Conservation (phyloP, 352 stramenopile species). For the Globisporangium recalcitrans region DNA sequence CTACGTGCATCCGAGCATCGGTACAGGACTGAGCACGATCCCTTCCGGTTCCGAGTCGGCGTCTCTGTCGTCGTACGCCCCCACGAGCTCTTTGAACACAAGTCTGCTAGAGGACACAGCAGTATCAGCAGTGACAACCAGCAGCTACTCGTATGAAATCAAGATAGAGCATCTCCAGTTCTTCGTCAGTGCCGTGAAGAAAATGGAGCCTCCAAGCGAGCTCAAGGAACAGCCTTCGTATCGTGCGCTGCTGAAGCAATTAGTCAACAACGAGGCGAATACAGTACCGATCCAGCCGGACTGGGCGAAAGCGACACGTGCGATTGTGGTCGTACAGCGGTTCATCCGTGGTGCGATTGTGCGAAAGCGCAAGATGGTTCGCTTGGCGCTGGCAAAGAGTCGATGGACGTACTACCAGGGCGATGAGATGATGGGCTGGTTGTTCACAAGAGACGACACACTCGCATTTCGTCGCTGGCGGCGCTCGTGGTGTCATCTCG, state of each 20-base stretch:
- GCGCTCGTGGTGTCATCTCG: constrained; percentile 75
- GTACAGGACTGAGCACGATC: constrained; percentile 20
- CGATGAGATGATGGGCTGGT: constrained; percentile 73
- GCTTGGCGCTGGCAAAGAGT: constrained; percentile 43
- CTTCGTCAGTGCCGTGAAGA: constrained; percentile 62
- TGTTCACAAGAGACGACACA: constrained; percentile 78
- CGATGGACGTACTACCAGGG: constrained; percentile 56
- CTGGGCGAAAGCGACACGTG: constrained; percentile 63
- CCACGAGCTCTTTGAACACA: constrained; percentile 16
- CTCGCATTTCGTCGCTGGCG: constrained; percentile 82
- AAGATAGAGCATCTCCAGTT: constrained; percentile 60
- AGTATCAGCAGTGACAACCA: constrained; percentile 10
- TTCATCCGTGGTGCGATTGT: constrained; percentile 77
- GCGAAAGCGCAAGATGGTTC: constrained; percentile 59
- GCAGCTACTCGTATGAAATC: constrained; percentile 73
- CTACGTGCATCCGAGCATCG: constrained; percentile 19
- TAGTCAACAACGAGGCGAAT: constrained; percentile 57
- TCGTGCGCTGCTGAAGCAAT: constrained; percentile 62
- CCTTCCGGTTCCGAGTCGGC: constrained; percentile 11
- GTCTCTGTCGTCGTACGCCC: constrained; percentile 11
- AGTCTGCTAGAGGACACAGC: constrained; percentile 18
- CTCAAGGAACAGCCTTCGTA: constrained; percentile 61
- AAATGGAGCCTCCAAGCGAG: constrained; percentile 15
- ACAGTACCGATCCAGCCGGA: constrained; percentile 41
- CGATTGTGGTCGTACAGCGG: constrained; percentile 75